These are phyloP conservation scores for Coniochaeta sp. DNA, from an alignment of 2,329 filamentous ascomycete species.

Conservation along the genomic window DNA sequence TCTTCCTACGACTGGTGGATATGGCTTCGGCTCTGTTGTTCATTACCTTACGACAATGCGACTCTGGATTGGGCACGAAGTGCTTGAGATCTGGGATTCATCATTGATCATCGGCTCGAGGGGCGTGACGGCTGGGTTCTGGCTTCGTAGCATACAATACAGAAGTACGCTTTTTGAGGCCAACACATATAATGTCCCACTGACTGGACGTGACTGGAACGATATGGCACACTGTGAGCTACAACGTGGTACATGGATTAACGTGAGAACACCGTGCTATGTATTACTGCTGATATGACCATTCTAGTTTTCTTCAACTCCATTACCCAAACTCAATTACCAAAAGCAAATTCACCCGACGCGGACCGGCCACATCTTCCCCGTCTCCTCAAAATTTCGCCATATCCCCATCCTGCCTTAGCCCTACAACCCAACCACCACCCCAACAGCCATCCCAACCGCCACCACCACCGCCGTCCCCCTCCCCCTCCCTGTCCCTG, in stretches of 20 bases:
- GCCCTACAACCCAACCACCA: slow-evolving; percentile 9
- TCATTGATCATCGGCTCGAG: slow-evolving; percentile 13
- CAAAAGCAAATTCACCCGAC: too few relatives aligned
- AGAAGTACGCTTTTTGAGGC: slow-evolving; percentile 17
- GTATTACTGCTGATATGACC: too few relatives aligned
- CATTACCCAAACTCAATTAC: too few relatives aligned
- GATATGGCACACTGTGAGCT: background rate
- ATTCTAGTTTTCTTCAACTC: too few relatives aligned
- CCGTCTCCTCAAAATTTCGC: too few relatives aligned
- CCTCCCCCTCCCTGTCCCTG: slow-evolving; percentile 7
- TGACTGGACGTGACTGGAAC: too few relatives aligned
- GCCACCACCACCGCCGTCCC: slow-evolving; percentile 8
- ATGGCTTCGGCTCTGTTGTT: slow-evolving; percentile 28
- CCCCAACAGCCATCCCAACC: slow-evolving; percentile 5
- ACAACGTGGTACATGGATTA: background rate
- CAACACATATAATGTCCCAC: too few relatives aligned
- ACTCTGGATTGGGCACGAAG: slow-evolving; percentile 14
- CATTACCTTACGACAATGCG: slow-evolving; percentile 24
- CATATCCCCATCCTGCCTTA: too few relatives aligned
- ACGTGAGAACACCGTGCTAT: too few relatives aligned
- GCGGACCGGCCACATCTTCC: too few relatives aligned
- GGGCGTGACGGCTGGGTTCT: slow-evolving; percentile 25
- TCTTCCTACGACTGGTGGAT: slow-evolving; percentile 18
- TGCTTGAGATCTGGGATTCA: slow-evolving; percentile 15
- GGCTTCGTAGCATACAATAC: slow-evolving; percentile 27